Percentiles rank a stretch among this genome's conserved stretches.
Evolutionary conservation across 129 eudicot species (phyloP).

Genomic region (Rutidosis leptorrhynchoides): DNA sequence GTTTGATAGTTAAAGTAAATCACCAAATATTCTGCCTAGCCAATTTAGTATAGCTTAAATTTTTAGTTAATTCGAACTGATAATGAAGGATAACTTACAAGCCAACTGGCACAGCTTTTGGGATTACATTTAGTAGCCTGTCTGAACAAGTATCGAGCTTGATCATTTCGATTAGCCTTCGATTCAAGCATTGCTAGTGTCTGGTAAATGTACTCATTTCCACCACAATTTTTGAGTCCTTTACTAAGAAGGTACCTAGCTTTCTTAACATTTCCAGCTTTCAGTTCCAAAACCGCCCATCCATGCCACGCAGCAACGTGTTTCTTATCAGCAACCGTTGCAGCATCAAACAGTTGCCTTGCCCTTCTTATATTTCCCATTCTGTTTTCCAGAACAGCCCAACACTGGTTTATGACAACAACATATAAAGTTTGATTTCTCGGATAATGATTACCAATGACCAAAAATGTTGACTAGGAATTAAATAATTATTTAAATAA

Average conservation of each 20-base stretch:
- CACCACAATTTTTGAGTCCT: slow-evolving; percentile 77
- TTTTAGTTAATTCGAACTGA: background rate
- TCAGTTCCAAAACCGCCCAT: slow-evolving; percentile 93
- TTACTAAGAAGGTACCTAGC: slow-evolving; percentile 83
- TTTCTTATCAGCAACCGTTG: slow-evolving; percentile 96
- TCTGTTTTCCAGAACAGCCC: slow-evolving; percentile 93
- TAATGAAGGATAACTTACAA: slow-evolving; percentile 52
- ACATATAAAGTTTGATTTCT: background rate
- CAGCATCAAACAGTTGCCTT: slow-evolving; percentile 88
- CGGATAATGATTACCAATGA: background rate
- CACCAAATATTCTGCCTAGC: background rate
- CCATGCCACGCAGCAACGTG: slow-evolving; percentile 99
- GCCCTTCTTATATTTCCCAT: slow-evolving; percentile 85
- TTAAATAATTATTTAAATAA: background rate
- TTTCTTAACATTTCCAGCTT: slow-evolving; percentile 76
- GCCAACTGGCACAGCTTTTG: slow-evolving; percentile 98
- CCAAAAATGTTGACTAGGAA: too few relatives aligned
- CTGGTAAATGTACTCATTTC: slow-evolving; percentile 86
- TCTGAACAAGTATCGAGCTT: slow-evolving; percentile 79
- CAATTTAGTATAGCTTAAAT: background rate
- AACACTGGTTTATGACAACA: slow-evolving; percentile 55
- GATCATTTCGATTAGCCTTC: slow-evolving; percentile 71
- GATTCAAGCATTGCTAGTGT: slow-evolving; percentile 94
- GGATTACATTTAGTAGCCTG: slow-evolving; percentile 90
- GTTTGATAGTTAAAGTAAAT: background rate